phyloP scores from a whole-genome alignment of 805 yeast genomes.

The Suhomyces sp. region DNA sequence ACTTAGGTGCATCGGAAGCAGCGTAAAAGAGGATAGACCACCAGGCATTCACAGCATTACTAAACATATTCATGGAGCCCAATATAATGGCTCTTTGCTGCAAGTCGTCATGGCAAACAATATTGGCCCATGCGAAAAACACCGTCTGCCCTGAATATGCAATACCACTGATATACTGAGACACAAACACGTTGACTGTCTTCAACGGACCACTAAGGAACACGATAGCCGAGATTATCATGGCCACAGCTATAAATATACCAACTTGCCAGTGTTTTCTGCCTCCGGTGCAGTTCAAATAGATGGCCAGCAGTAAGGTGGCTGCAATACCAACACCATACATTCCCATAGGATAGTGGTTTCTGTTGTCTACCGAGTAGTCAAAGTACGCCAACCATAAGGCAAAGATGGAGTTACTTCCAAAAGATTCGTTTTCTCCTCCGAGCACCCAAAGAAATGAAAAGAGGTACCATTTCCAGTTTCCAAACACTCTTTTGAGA shows the following conservation, averaged over 20 bases:
- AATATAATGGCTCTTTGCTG: constrained; percentile 63
- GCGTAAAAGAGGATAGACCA: constrained; percentile 54
- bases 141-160: constrained; percentile 59
- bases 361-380: constrained; percentile 44
- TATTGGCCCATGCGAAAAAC: constrained; percentile 63
- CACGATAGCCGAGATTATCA: constrained; percentile 48
- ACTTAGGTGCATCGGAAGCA: constrained; percentile 51
- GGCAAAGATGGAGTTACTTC: constrained; percentile 46
- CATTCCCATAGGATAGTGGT: constrained; percentile 55
- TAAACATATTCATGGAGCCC: constrained; percentile 65
- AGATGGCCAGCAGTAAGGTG: constrained; percentile 42
- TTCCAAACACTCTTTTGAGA: constrained; percentile 36
- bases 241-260: constrained; percentile 37
- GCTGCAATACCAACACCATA: constrained; percentile 50
- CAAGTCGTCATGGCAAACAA: constrained; percentile 54
- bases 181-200: constrained; percentile 43
- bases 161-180: constrained; percentile 54
- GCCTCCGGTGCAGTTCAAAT: constrained; percentile 40
- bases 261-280: constrained; percentile 54
- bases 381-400: constrained; percentile 42
- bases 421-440: constrained; percentile 47
- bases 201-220: constrained; percentile 40
- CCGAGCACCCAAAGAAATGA: constrained; percentile 51
- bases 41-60: constrained; percentile 64
- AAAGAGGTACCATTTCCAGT: constrained; percentile 59